These are phyloP conservation scores for Penicillium sp. DNA, from an alignment of 2,329 filamentous ascomycete genomes.

Conservation along the genomic window DNA sequence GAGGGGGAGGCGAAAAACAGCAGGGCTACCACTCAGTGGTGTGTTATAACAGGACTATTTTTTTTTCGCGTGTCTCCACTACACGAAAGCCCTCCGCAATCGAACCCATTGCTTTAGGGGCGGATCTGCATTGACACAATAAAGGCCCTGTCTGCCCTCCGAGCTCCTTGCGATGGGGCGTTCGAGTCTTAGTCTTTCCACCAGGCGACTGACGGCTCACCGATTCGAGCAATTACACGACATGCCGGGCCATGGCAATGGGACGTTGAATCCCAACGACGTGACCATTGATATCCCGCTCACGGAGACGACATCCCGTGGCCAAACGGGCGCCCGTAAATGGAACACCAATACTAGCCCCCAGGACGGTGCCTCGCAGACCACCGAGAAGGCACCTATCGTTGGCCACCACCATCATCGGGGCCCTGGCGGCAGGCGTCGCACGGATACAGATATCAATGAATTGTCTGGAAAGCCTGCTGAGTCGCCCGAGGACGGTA, in stretches of 20 bases:
- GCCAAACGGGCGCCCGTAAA: slow-evolving; percentile 48
- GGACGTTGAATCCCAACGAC: slow-evolving; percentile 47
- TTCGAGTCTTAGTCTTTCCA: slow-evolving; percentile 37
- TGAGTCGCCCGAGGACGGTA: slow-evolving; percentile 53
- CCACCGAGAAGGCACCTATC: slow-evolving; percentile 34
- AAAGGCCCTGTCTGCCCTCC: slow-evolving; percentile 9
- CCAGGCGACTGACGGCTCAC: slow-evolving; percentile 47
- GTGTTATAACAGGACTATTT: slow-evolving; percentile 1
- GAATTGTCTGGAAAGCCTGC: slow-evolving; percentile 33
- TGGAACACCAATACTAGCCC: slow-evolving; percentile 31
- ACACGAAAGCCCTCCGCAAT: background rate
- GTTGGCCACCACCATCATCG: slow-evolving; percentile 20
- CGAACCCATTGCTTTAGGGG: background rate
- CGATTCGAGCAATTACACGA: slow-evolving; percentile 47
- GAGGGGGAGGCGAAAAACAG: slow-evolving; percentile 5
- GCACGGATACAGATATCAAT: slow-evolving; percentile 25
- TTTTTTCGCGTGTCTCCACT: slow-evolving; percentile 10
- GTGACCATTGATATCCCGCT: slow-evolving; percentile 63
- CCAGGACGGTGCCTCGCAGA: slow-evolving; percentile 21
- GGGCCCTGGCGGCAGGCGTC: slow-evolving; percentile 37
- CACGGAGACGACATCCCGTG: slow-evolving; percentile 53
- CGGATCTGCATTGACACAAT: slow-evolving; percentile 1
- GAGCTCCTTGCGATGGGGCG: slow-evolving; percentile 32
- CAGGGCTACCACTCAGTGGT: background rate
- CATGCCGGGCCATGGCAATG: slow-evolving; percentile 40